Percentiles rank a stretch among this genome's conserved stretches.
These are phyloP conservation scores for Beauveria pseudobassiana DNA, from an alignment of 2,329 filamentous ascomycete genomes.

Conservation along the genomic window DNA sequence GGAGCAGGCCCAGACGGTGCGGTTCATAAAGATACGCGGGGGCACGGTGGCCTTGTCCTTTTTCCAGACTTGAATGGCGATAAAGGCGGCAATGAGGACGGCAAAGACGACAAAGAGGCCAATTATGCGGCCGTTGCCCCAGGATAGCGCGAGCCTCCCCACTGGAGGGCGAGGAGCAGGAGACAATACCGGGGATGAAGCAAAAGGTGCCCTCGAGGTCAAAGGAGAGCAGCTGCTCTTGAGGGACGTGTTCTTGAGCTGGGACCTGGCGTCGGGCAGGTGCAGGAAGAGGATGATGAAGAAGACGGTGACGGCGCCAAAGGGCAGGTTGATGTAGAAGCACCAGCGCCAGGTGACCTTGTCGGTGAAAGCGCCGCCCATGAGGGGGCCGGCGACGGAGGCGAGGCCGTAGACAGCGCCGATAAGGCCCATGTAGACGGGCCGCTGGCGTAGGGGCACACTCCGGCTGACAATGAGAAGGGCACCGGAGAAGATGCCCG, in stretches of 20 bases:
- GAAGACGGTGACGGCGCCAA: conserved; percentile 24
- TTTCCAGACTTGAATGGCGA: conserved; percentile 24
- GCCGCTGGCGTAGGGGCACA: conserved; percentile 19
- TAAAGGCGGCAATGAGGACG: conserved; percentile 2
- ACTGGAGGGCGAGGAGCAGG: conserved; percentile 39
- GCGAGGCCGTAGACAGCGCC: conserved; percentile 33
- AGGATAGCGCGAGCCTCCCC: conserved; percentile 28
- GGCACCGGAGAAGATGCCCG: conserved; percentile 39
- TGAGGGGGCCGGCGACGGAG: conserved; percentile 15
- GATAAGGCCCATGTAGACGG: conserved; percentile 31
- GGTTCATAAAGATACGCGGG: conserved; percentile 32
- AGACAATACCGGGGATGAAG: conserved; percentile 24
- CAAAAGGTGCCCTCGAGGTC: conserved; percentile 35
- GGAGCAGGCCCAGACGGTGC: conserved; percentile 31
- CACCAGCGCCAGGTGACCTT: conserved; percentile 23
- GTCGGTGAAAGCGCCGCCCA: conserved; percentile 19
- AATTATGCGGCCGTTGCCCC: conserved; percentile 30
- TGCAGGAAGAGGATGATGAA: conserved; percentile 20
- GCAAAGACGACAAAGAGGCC: conserved; percentile 34
- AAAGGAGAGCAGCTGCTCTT: conserved; percentile 29
- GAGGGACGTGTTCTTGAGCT: conserved; percentile 18
- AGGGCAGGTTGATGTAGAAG: conserved; percentile 26
- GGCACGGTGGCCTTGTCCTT: conserved; percentile 33
- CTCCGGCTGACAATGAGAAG: conserved; percentile 24
- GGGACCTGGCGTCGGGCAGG: conserved; percentile 9